These are phyloP conservation scores for Arthrinium phaeospermum DNA, from an alignment of 2,329 filamentous ascomycete species.

Conservation along the genomic window DNA sequence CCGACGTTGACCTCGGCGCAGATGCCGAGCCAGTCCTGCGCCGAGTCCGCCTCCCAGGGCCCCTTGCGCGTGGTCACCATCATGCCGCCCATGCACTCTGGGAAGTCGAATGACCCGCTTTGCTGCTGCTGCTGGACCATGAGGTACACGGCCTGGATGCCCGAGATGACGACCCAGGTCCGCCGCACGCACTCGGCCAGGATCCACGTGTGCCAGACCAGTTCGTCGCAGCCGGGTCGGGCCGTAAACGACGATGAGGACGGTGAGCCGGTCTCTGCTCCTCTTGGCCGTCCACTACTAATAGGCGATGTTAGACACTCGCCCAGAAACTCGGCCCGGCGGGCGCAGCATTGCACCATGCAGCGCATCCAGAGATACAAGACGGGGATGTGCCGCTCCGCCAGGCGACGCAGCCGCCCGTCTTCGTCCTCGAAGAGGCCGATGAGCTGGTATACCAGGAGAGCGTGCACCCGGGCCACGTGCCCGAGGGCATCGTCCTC, in stretches of 20 bases:
- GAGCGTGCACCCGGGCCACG: slow-evolving; percentile 29
- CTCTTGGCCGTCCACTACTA: neutral
- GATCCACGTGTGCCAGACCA: slow-evolving; percentile 37
- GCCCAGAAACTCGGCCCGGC: neutral
- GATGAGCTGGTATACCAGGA: slow-evolving; percentile 37
- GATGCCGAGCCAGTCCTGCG: slow-evolving; percentile 30
- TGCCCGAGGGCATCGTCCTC: slow-evolving; percentile 10
- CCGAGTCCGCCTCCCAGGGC: slow-evolving; percentile 35
- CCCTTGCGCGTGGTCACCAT: slow-evolving; percentile 33
- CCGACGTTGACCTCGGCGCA: slow-evolving; percentile 14
- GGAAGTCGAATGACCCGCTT: neutral
- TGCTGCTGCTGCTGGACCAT: slow-evolving; percentile 30
- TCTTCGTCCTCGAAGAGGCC: slow-evolving; percentile 35
- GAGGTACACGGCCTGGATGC: slow-evolving; percentile 30
- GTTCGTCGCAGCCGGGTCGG: neutral
- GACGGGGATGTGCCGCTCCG: slow-evolving; percentile 32
- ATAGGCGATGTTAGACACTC: neutral
- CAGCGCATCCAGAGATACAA: slow-evolving; percentile 32
- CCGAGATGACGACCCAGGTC: slow-evolving; percentile 31
- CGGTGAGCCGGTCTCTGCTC: too few species aligned
- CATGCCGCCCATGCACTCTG: slow-evolving; percentile 32
- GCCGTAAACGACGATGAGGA: neutral
- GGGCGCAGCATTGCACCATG: neutral
- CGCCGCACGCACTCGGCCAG: slow-evolving; percentile 41
- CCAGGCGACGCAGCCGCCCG: slow-evolving; percentile 30